Evolutionary conservation across 345 rosid genomes (phyloP), one percentile per base, ranked within the genome.

Genomic region (Sisymbrium altissimum): DNA sequence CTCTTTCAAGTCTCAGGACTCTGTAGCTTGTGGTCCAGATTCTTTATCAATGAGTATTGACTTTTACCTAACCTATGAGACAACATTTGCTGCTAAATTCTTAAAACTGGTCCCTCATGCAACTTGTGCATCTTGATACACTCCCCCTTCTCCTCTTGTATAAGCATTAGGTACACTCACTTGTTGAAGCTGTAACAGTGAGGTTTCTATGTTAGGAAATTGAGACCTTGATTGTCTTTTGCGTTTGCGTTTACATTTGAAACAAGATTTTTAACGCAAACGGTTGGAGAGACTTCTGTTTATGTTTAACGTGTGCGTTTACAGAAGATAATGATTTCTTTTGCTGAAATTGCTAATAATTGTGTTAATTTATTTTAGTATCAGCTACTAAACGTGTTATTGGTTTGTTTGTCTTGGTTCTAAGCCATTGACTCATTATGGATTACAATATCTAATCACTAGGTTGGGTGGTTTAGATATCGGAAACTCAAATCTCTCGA

Each of bases 21-120:
- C 39, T 65, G 68, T 65, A 65, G 76, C 56, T 57, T 76, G 65
- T 54, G 66, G 76, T 71, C 81, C 72, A 65, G 33, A n/a, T 45
- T 10, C 14, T 70, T 46, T 59, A 9, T 23, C 52, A 49, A 1
- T 15, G 64, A 58, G 9, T 57, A n/a, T 7, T 49, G 56, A 57
- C 56, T 23, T 77, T 3, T 71, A 56, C 48, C 73, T 59, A 65
- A 77, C 67, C 35, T 61, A 46, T 50, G 72, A 48, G 72, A 77
- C 60, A 77, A 41, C 29, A 36, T 49, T 58, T 64, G 72, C 66
- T 64, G 2, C 45, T 46, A 6, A n/a, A 64, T 55, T 70, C 48
- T 70, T 58, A 33, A 70, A 43, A 44, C 15, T 25, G 75, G 67
- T 46, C 75, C 59, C 66, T 45, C 53, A 25, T 46, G 71, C 63